Base-by-base conservation (phyloP, 768 basidiomycete genomes). In the Pisolithus microcarpus region DNA sequence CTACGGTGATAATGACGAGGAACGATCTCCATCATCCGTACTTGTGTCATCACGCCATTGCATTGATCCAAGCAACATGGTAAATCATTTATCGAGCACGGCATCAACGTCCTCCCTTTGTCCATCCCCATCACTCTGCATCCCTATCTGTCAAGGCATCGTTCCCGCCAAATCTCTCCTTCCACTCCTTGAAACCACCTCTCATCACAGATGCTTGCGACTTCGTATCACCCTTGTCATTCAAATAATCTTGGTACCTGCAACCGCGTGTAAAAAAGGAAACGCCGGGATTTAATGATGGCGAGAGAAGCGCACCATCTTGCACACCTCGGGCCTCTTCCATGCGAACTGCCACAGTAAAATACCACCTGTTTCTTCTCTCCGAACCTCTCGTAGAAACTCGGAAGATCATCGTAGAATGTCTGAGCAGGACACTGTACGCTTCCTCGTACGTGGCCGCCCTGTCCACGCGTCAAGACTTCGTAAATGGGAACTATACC, bases 391-490 rank as follows among this genome's bases (percentile, higher is more conserved):
- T 74, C 66, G 26, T 72, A 68, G 56, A 80, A 75, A 9, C 42
- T 37, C 0, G 70, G 64, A 11, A 78, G 62, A 34, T 74, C 66
- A 45, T 75, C 69, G 43, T 73, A 71, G 58, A 82, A 80, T 0
- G 73, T 72, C 53, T 81, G 75, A 0, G 79, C 80, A 2, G 71
- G 66, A 52, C 63, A 70, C 36, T 80, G 74, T 48, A 70, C 56
- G 49, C 79, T 80, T 54, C 75, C 76, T 30, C 71, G 67, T 31
- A 82, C 71, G 53, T 80, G 77, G 0, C 79, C 78, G 1, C 78
- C 76, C 80, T 81, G 24, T 15, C 28, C n/a, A 3, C 8, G 48
- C 38, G 34, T 15, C 23, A 50, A 1, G 26, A 37, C n/a, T 49
- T 28, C 34, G 13, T 15, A 50, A 19, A 9, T 38, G 30, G 15